phyloP scores from a whole-genome alignment of 805 yeast genomes.

The Tetrapisispora arboricola region DNA sequence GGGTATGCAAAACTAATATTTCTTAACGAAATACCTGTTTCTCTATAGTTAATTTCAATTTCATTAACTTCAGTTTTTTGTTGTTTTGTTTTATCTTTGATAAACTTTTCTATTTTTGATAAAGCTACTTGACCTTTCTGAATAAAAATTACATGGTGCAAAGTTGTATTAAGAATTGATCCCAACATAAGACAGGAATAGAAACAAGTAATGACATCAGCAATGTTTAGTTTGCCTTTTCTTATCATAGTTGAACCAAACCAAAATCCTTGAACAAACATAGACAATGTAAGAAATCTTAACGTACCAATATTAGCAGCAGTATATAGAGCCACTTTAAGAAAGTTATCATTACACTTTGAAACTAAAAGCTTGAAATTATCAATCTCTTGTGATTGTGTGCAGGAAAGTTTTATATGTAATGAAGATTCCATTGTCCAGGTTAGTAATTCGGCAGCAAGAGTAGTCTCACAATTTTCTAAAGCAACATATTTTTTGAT shows the following conservation, averaged over 20 bases:
- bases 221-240: slow-evolving; percentile 40
- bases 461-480: slow-evolving; percentile 50
- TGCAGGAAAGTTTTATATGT: slow-evolving; percentile 52
- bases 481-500: slow-evolving; percentile 38
- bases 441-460: slow-evolving; percentile 50
- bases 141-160: slow-evolving; percentile 48
- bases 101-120: slow-evolving; percentile 35
- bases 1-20: slow-evolving; percentile 59
- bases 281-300: slow-evolving; percentile 48
- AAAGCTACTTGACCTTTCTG: slow-evolving; percentile 70
- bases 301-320: slow-evolving; percentile 46
- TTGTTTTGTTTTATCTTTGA: too few species aligned
- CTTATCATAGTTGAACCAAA: slow-evolving; percentile 67
- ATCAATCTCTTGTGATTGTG: slow-evolving; percentile 41
- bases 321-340: slow-evolving; percentile 37
- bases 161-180: slow-evolving; percentile 42
- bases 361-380: slow-evolving; percentile 31
- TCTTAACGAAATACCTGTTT: slow-evolving; percentile 35
- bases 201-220: slow-evolving; percentile 71
- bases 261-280: slow-evolving; percentile 91
- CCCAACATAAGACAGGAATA: slow-evolving; percentile 73
- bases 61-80: too few species aligned
- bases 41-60: background rate
- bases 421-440: slow-evolving; percentile 59
- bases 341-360: slow-evolving; percentile 31